A percentile compares a stretch with the other conserved stretches of the same genome.
phyloP scores from a whole-genome alignment of 2,329 filamentous ascomycete species.

The Fusarium sp. region DNA sequence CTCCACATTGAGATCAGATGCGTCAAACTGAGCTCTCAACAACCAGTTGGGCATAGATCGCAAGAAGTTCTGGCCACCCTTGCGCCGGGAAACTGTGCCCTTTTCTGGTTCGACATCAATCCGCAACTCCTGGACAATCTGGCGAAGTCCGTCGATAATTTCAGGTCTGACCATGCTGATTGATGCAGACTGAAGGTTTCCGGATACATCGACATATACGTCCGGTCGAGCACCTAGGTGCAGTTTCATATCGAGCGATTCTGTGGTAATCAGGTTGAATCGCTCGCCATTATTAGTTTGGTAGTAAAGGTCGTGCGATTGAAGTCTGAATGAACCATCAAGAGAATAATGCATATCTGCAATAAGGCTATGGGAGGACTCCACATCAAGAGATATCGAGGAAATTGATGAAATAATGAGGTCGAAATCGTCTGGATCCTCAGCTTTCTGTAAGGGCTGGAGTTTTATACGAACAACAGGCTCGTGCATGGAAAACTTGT shows the following conservation, averaged over 20 bases:
- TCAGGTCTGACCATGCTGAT: constrained; percentile 92
- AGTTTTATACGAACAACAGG: constrained; percentile 92
- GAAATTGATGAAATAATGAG: constrained; percentile 96
- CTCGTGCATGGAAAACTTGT: constrained; percentile 97
- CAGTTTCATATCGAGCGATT: constrained; percentile 87
- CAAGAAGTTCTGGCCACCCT: constrained; percentile 75
- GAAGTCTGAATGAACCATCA: constrained; percentile 82
- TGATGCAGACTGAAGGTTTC: constrained; percentile 86
- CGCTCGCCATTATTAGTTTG: constrained; percentile 86
- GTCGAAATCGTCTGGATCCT: constrained; percentile 86
- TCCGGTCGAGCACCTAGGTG: constrained; percentile 89
- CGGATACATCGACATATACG: constrained; percentile 83
- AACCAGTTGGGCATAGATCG: constrained; percentile 87
- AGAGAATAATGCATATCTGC: constrained; percentile 90
- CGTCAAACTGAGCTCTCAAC: constrained; percentile 84
- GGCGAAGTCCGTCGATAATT: constrained; percentile 90
- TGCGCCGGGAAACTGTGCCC: constrained; percentile 61
- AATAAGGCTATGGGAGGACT: constrained; percentile 92
- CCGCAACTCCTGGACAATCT: constrained; percentile 88
- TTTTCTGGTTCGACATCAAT: constrained; percentile 75
- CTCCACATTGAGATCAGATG: constrained; percentile 89
- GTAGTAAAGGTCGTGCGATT: constrained; percentile 93
- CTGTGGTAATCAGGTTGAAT: constrained; percentile 88
- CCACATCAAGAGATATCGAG: constrained; percentile 90
- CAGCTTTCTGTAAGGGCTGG: constrained; percentile 77